Conservation (phyloP, 305 asterid genomes). For the Fraxinus sp. region DNA sequence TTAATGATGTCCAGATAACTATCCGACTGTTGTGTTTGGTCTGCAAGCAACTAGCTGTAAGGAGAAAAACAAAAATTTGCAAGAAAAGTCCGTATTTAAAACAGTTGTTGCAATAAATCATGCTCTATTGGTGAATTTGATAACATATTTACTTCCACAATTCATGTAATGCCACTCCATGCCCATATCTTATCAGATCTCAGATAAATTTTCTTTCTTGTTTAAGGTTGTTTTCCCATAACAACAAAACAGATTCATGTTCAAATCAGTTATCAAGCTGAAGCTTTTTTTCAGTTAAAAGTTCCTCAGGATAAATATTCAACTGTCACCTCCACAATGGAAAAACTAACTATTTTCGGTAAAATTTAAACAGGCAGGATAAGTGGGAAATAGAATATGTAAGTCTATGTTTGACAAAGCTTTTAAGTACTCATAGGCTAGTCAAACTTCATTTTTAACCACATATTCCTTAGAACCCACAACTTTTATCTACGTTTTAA, state of each 20-base stretch:
- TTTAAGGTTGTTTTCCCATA: neutral
- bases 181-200: neutral
- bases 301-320: neutral
- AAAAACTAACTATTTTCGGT: neutral
- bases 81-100: neutral
- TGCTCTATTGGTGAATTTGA: neutral
- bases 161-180: neutral
- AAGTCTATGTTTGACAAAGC: neutral
- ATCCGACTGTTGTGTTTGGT: neutral
- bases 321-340: constrained; percentile 1
- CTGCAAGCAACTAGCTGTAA: neutral
- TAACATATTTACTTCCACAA: neutral
- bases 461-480: neutral
- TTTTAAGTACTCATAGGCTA: neutral
- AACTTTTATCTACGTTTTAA: neutral
- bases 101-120: neutral
- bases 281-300: neutral
- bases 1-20: neutral
- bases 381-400: neutral
- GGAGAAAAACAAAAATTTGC: neutral
- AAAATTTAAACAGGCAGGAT: neutral
- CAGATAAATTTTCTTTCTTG: neutral
- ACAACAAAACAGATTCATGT: neutral
- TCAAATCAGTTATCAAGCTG: neutral
- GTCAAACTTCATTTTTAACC: neutral